Evolutionary conservation across 352 stramenopile species (phyloP).

Genomic region (Phytophthora fragariae): DNA sequence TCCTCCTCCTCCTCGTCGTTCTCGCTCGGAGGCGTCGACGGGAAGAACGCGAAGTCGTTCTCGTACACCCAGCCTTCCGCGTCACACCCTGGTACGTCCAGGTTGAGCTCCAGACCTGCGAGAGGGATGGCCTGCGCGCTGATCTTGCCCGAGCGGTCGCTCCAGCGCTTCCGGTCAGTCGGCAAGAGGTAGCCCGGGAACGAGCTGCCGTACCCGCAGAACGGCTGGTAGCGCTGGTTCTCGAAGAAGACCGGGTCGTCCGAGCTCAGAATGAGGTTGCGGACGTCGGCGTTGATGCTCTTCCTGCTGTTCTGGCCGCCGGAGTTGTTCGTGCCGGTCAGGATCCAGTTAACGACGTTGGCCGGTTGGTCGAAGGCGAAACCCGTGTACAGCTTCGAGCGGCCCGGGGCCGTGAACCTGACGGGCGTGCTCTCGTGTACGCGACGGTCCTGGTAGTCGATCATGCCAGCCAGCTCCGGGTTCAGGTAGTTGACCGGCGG

Average conservation of each 20-base stretch:
- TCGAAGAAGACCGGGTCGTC: constrained; percentile 86
- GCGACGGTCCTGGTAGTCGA: constrained; percentile 81
- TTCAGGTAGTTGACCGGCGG: constrained; percentile 67
- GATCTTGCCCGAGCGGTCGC: constrained; percentile 79
- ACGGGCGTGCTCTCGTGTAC: constrained; percentile 65
- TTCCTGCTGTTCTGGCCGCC: constrained; percentile 55
- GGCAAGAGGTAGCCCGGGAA: constrained; percentile 84
- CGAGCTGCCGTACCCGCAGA: constrained; percentile 83
- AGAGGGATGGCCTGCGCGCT: constrained; percentile 77
- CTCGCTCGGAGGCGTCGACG: constrained; percentile 50
- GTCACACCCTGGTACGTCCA: constrained; percentile 67
- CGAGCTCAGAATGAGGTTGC: constrained; percentile 71
- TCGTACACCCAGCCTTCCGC: constrained; percentile 88
- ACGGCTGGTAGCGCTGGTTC: constrained; percentile 89
- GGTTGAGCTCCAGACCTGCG: constrained; percentile 71
- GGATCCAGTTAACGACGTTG: constrained; percentile 81
- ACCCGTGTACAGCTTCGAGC: constrained; percentile 72
- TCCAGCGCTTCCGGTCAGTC: constrained; percentile 86
- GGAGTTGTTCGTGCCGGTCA: constrained; percentile 51
- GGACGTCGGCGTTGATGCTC: constrained; percentile 69
- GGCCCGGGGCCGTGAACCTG: constrained; percentile 42
- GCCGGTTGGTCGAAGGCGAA: constrained; percentile 87
- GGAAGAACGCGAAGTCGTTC: constrained; percentile 86
- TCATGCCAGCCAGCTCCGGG: constrained; percentile 71
- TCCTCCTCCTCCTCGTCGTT: constrained; percentile 39